phyloP scores from a whole-genome alignment of 73 alveolate species.

The Tetrahymena thermophila region DNA sequence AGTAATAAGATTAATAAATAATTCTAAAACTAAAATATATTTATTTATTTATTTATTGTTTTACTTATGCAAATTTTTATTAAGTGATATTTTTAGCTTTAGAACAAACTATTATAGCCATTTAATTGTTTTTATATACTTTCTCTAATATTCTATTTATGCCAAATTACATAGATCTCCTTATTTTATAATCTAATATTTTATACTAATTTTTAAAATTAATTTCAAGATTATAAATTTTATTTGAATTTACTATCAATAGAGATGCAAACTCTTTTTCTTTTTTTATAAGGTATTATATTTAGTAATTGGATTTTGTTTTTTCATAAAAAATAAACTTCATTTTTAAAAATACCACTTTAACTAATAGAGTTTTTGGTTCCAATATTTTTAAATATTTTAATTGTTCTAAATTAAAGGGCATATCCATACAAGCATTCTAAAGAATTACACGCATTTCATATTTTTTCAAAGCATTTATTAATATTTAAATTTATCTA shows the following conservation, averaged over 20 bases:
- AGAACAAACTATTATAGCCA: background rate
- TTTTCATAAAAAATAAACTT: background rate
- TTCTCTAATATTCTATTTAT: background rate
- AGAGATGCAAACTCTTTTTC: background rate
- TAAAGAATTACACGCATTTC: background rate
- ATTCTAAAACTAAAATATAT: background rate
- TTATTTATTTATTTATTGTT: background rate
- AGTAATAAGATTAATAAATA: too few relatives aligned
- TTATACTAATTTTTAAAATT: background rate
- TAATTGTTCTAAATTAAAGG: background rate
- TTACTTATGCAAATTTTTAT: background rate
- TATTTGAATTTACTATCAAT: background rate
- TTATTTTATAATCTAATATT: background rate
- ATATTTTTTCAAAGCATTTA: background rate
- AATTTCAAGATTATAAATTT: background rate
- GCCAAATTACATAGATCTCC: background rate
- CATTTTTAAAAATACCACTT: background rate
- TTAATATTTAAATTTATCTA: background rate
- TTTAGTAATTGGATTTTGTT: background rate
- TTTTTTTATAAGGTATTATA: background rate
- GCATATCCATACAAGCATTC: background rate
- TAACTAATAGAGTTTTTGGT: background rate
- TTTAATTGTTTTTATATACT: background rate
- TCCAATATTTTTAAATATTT: background rate
- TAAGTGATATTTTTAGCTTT: background rate